Evolutionary conservation across 257 asterid genomes (phyloP).

Genomic region (Phtheirospermum japonicum): DNA sequence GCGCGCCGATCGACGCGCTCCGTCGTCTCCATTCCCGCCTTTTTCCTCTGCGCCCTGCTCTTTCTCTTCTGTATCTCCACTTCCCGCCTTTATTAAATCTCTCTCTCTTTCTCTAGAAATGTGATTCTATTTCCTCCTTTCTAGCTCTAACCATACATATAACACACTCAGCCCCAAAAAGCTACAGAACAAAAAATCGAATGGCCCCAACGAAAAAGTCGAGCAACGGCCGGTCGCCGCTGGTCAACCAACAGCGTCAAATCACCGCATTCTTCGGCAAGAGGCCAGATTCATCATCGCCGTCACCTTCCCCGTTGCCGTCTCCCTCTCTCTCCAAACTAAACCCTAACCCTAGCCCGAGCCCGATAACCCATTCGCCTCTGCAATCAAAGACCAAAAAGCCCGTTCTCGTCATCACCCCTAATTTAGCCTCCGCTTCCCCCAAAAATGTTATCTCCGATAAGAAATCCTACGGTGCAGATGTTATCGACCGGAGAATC

Average conservation of each 20-base stretch:
- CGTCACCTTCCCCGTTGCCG: constrained; percentile 41
- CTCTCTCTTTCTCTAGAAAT: neutral
- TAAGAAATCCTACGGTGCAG: constrained; percentile 43
- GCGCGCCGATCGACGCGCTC: constrained; percentile 25
- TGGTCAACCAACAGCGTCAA: constrained; percentile 78
- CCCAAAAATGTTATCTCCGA: constrained; percentile 29
- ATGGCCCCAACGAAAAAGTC: constrained; percentile 53
- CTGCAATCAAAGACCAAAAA: constrained; percentile 44
- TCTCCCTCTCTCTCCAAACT: constrained; percentile 35
- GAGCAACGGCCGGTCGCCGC: constrained; percentile 87
- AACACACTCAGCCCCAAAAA: neutral
- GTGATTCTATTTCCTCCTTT: neutral
- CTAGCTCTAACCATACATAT: constrained; percentile 3
- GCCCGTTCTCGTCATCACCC: constrained; percentile 47
- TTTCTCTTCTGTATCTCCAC: constrained; percentile 18
- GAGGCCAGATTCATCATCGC: constrained; percentile 33
- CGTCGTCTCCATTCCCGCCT: constrained; percentile 31
- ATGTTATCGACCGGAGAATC: constrained; percentile 56
- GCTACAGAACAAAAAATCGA: neutral
- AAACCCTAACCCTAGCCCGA: constrained; percentile 44
- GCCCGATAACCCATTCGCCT: constrained; percentile 49
- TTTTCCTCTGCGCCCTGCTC: constrained; percentile 9
- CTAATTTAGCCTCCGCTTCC: constrained; percentile 34
- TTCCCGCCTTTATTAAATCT: constrained; percentile 19
- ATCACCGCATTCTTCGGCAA: constrained; percentile 84